Evolutionary conservation across 2,329 filamentous ascomycete genomes (phyloP).

Genomic region (Didymella exigua): DNA sequence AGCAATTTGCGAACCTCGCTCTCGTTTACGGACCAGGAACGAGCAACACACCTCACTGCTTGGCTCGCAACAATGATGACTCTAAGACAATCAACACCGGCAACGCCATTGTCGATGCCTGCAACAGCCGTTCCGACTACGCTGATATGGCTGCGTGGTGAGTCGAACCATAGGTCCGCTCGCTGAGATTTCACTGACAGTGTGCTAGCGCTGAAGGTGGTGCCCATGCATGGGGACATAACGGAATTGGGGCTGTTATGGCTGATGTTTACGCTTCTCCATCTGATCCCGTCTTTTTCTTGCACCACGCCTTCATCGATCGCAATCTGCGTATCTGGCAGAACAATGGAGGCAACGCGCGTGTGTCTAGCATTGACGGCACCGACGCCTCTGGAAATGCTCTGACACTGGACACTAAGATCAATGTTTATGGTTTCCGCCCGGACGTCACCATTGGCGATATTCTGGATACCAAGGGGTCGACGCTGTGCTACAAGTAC

Average conservation of each 20-base stretch:
- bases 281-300: conserved; percentile 36
- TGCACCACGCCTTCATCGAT: conserved; percentile 54
- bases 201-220: conserved; percentile 27
- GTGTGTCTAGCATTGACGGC: conserved; percentile 48
- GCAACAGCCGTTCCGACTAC: conserved; percentile 32
- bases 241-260: conserved; percentile 46
- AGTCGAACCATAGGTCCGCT: no score
- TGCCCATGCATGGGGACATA: conserved; percentile 45
- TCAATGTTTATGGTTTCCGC: conserved; percentile 36
- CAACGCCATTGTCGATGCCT: conserved; percentile 34
- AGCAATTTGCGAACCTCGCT: conserved; percentile 43
- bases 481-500: conserved; percentile 44
- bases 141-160: conserved; percentile 37
- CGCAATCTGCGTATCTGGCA: conserved; percentile 60
- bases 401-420: conserved; percentile 36
- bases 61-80: conserved; percentile 36
- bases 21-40: conserved; percentile 40
- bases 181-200: background rate
- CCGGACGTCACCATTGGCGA: conserved; percentile 36
- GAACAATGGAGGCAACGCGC: conserved; percentile 29
- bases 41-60: conserved; percentile 37
- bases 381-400: conserved; percentile 37
- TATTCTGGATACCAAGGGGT: conserved; percentile 34
- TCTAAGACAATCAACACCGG: conserved; percentile 34
- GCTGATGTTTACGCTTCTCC: conserved; percentile 40